Evolutionary conservation across 176 grass and related monocot genomes (phyloP).

Genomic region (Themeda triandra): DNA sequence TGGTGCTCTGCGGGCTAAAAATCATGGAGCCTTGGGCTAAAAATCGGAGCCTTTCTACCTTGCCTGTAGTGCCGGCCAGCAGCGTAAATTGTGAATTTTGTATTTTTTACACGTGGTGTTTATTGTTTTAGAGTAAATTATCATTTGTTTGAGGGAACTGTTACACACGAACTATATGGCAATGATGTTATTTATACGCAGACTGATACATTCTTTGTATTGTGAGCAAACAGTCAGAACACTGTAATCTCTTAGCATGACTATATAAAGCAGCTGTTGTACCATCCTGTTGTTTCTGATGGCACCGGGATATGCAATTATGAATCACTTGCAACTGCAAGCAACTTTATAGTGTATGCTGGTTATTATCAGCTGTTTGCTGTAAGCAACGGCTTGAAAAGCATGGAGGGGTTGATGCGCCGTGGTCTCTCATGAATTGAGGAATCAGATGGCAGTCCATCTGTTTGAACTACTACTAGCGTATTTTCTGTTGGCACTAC

Average conservation of each 20-base stretch:
- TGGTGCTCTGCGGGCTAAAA: background rate
- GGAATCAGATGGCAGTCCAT: background rate
- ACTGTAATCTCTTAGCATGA: slow-evolving; percentile 16
- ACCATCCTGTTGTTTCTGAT: background rate
- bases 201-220: slow-evolving; percentile 34
- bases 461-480: background rate
- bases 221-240: slow-evolving; percentile 16
- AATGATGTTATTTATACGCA: slow-evolving; percentile 38
- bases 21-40: too few species aligned
- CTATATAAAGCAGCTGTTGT: background rate
- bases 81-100: slow-evolving; percentile 41
- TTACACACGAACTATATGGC: slow-evolving; percentile 13
- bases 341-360: background rate
- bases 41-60: background rate
- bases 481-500: background rate
- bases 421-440: background rate
- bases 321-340: background rate
- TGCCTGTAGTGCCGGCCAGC: background rate
- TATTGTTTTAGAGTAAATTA: slow-evolving; percentile 51
- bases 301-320: background rate
- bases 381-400: background rate
- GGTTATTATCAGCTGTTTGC: background rate
- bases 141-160: slow-evolving; percentile 31
- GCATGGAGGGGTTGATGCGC: background rate
- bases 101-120: slow-evolving; percentile 32